Base-by-base conservation (phyloP, 768 basidiomycete genomes). In the Termitomyces sp. region DNA sequence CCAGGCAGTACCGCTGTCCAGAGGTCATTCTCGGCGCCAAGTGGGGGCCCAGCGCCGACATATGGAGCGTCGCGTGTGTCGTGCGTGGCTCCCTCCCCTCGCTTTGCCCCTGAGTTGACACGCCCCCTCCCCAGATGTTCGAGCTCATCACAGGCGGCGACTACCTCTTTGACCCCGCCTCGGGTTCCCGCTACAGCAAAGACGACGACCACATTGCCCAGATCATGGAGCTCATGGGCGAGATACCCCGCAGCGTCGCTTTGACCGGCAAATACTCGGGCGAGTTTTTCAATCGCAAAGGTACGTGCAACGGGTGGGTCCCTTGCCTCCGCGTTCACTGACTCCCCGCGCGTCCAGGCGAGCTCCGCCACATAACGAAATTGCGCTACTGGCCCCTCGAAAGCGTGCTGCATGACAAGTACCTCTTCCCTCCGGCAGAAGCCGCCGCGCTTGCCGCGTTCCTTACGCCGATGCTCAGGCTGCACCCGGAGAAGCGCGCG, bases 121-220 rank as follows among this genome's bases (percentile, higher is more conserved):
- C 44, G 4, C 37, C 37, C 1, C 32, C 14, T 27, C 18, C 47
- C 9, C 63, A 94, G 93, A 81, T 94, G 41, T 99, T 99, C 69
- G 96, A 98, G 69, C 83, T 98, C 42, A 84, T 98, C 61, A 93
- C 91, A 0, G 96, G 96, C 20, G 96, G 97, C 22, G 96, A 98
- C 70, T 99, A 98, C 72, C 83, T 99, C 37, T 99, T 99, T 68
- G 97, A 98, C 68, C 96, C 96, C 0, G 94, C 94, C 22, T 90
- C 92, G 1, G 96, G 96, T 2, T 87, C 92, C 48, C 86, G 94
- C 42, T 98, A 97, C 68, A 92, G 88, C 75, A 98, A 98, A 71
- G 93, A 96, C 72, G 94, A 95, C 69, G 91, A 94, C 67, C 95
- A 99, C 67, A 92, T 98, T 59, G 96, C 97, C 3, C 97, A 99